Evolutionary conservation across 164 flowering plant species (phyloP).

Genomic region (Echeveria elegans): DNA sequence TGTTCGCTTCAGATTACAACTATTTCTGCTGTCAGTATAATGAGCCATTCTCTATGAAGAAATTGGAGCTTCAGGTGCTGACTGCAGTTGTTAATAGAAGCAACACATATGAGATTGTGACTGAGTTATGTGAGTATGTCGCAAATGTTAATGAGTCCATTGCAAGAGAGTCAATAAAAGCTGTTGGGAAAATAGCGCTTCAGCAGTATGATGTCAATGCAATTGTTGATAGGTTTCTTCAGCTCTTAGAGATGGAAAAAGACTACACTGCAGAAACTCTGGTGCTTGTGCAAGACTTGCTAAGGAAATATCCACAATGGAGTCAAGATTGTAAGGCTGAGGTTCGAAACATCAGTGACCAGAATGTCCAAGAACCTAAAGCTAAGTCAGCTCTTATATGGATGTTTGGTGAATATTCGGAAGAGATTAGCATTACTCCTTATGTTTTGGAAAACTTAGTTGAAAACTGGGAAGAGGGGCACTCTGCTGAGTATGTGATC

Average conservation of each 20-base stretch:
- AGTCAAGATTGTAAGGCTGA: conserved; percentile 99
- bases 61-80: no score
- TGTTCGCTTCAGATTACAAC: no score
- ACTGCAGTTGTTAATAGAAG: no score
- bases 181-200: no score
- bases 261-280: no score
- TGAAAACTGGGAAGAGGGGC: conserved; percentile 94
- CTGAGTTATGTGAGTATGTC: no score
- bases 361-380: conserved; percentile 90
- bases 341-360: conserved; percentile 90
- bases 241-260: conserved; percentile 98
- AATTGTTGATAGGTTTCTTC: conserved; percentile 98
- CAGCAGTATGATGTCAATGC: conserved; percentile 99
- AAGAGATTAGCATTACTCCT: conserved; percentile 92
- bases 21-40: no score
- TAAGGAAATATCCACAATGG: conserved; percentile 98
- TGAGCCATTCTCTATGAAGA: no score
- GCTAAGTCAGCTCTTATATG: conserved; percentile 97
- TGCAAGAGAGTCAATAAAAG: no score
- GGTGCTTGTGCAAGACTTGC: conserved; percentile 95
- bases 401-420: conserved; percentile 99
- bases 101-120: no score
- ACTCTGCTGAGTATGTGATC: conserved; percentile 89
- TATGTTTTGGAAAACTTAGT: conserved; percentile 70
- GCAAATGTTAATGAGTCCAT: no score